Evolutionary conservation across 352 stramenopile species (phyloP), one percentile per base, ranked within the genome.

Genomic region (Pythium plurisporium): DNA sequence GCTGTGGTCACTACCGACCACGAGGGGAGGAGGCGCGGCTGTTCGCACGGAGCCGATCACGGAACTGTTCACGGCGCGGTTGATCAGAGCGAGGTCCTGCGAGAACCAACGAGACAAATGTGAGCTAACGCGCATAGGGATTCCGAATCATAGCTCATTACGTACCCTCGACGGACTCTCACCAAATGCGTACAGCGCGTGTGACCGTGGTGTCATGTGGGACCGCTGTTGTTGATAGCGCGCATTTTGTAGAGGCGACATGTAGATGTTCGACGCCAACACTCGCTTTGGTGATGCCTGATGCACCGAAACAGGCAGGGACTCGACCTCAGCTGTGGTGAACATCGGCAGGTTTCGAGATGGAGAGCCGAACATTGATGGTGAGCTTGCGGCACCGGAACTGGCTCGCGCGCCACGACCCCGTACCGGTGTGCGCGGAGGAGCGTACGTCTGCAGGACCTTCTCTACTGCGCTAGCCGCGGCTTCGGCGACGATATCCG

Each of bases 121-220:
- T 40, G 12, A 51, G 22, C n/a, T 23, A 20, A 20, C 15, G 15
- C 20, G 33, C 7, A 17, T 2, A 44, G 26, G 4, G 38, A 7
- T n/a, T 27, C 4, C 0, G 6, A 2, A 26, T 9, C 15, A 44
- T 6, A 44, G n/a, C 17, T 27, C n/a, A 19, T 6, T 9, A 80
- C 79, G 50, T 77, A 94, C 85, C 53, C 81, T 65, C 12, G 85
- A 77, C 4, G 85, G 82, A 56, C 82, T 93, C 47, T 95, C 85
- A n/a, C 85, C 85, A 69, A 95, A 91, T 0, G 85, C 85, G 44
- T 95, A 95, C 48, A 95, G 63, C 22, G 81, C 85, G 34, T 93
- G 85, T 2, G 82, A 92, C 0, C 85, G 79, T 12, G 82, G 85
- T 0, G 84, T 94, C 41, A 91, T 65, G 17, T 87, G 66, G 10